These are phyloP conservation scores for Aspergillus sp. DNA, from an alignment of 2,329 filamentous ascomycete species.

Conservation along the genomic window DNA sequence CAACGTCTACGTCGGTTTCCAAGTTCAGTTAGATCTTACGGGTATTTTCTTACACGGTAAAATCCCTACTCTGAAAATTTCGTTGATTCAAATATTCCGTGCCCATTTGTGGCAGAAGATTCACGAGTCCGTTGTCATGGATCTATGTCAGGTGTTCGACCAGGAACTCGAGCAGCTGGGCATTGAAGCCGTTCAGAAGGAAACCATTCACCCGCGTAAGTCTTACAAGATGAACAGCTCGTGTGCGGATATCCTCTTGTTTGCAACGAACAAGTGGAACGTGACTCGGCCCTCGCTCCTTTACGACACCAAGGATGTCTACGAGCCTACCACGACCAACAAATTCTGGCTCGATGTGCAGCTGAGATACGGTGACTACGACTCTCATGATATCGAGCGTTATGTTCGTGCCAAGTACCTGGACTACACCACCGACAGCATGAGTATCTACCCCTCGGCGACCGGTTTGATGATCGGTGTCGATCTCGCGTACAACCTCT, in stretches of 20 bases:
- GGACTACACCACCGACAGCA: conserved; percentile 97
- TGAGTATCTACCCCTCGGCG: conserved; percentile 96
- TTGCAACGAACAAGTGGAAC: conserved; percentile 98
- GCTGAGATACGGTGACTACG: conserved; percentile 94
- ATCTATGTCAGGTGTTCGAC: conserved; percentile 96
- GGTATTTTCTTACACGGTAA: conserved; percentile 99
- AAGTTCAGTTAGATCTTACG: conserved; percentile 94
- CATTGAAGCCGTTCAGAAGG: conserved; percentile 97
- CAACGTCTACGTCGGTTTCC: conserved; percentile 99
- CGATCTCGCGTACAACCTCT: conserved; percentile 95
- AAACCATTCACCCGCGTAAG: conserved; percentile 98
- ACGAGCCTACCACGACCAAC: conserved; percentile 91
- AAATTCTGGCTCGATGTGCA: conserved; percentile 99
- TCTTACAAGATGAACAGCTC: conserved; percentile 99
- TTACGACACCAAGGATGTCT: conserved; percentile 94
- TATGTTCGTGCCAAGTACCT: conserved; percentile 98
- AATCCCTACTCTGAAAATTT: conserved; percentile 97
- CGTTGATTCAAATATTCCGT: conserved; percentile 97
- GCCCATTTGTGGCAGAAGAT: conserved; percentile 99
- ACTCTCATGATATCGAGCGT: conserved; percentile 97
- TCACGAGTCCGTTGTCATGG: conserved; percentile 98
- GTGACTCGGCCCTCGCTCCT: conserved; percentile 89
- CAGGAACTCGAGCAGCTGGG: conserved; percentile 93
- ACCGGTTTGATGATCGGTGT: conserved; percentile 98
- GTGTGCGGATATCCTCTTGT: conserved; percentile 93